phyloP scores from a whole-genome alignment of 257 asterid species.

The Solanum ossicruentum region DNA sequence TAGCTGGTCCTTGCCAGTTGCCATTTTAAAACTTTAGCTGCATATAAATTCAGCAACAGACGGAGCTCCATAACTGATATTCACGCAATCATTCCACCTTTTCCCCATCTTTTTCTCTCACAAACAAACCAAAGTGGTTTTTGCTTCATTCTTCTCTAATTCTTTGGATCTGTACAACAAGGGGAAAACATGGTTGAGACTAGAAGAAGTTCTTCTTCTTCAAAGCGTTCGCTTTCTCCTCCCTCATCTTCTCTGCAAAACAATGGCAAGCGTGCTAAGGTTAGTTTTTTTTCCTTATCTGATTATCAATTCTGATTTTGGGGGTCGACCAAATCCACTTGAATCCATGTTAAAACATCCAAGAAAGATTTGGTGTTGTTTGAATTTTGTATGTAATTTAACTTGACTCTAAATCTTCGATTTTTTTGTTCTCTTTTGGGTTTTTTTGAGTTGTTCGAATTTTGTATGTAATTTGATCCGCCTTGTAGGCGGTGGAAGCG shows the following conservation, averaged over 20 bases:
- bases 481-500: slow-evolving; percentile 63
- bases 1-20: not conserved
- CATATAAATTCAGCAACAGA: not conserved
- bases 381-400: not conserved
- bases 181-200: slow-evolving; percentile 20
- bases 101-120: not conserved
- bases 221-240: slow-evolving; percentile 55
- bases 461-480: not conserved
- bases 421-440: not conserved
- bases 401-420: not conserved
- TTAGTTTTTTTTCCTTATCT: slow-evolving; percentile 1
- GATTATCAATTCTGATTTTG: not conserved
- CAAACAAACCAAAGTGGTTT: not conserved
- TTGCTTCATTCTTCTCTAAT: not conserved
- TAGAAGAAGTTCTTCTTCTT: slow-evolving; percentile 68
- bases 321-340: not conserved
- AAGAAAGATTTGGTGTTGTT: not conserved
- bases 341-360: not conserved
- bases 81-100: not conserved
- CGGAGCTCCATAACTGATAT: not conserved
- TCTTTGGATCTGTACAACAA: not conserved
- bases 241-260: slow-evolving; percentile 38
- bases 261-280: slow-evolving; percentile 80
- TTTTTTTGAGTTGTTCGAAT: not conserved
- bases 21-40: not conserved